Conservation (phyloP, 176 grass and related monocot genomes). For the Otatea glauca region DNA sequence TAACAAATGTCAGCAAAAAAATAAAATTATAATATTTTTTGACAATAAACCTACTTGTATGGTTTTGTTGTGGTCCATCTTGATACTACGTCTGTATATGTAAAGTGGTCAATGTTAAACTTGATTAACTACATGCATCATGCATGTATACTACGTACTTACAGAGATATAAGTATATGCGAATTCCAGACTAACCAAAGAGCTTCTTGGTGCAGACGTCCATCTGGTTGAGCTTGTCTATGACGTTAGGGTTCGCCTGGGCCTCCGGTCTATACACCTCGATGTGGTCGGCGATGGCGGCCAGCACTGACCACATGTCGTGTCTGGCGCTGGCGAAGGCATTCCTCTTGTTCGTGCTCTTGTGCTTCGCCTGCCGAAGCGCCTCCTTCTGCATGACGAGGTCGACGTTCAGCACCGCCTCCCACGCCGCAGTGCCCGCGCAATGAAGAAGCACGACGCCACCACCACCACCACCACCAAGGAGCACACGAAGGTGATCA, state of each 20-base stretch:
- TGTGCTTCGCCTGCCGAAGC: constrained; percentile 69
- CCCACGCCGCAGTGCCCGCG: constrained; percentile 8
- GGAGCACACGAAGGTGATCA: not conserved
- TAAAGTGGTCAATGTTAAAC: not conserved
- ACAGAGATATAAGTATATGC: not conserved
- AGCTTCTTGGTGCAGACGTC: constrained; percentile 61
- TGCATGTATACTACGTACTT: too few species aligned
- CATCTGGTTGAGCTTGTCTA: constrained; percentile 57
- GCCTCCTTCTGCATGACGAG: constrained; percentile 56
- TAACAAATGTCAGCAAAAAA: not conserved
- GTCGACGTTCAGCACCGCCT: constrained; percentile 53
- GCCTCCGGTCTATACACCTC: constrained; percentile 46
- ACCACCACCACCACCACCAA: not conserved
- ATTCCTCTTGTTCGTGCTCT: constrained; percentile 90
- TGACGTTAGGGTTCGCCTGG: constrained; percentile 33
- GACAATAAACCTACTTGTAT: not conserved
- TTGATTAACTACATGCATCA: not conserved
- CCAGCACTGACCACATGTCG: constrained; percentile 62
- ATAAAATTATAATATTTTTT: too few species aligned
- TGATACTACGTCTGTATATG: not conserved
- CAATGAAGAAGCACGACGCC: constrained; percentile 6
- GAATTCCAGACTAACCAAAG: constrained; percentile 41
- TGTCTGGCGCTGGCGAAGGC: constrained; percentile 74
- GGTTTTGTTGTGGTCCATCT: not conserved
- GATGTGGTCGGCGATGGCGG: constrained; percentile 52